A percentile compares a stretch with the other conserved stretches of the same genome.
Evolutionary conservation across 2,329 filamentous ascomycete species (phyloP).

Genomic region (Pyrenophora teres): DNA sequence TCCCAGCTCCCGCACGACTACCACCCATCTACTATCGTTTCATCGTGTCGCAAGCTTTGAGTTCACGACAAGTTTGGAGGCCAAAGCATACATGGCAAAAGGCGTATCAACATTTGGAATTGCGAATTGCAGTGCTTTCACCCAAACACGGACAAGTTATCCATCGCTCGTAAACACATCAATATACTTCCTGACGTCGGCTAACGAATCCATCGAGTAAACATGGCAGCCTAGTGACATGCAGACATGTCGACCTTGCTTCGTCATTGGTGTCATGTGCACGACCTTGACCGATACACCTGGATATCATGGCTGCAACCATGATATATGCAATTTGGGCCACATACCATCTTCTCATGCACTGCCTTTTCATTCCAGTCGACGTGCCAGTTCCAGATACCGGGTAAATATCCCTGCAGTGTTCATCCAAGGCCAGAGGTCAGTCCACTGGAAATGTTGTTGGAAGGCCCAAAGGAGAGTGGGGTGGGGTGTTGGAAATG

Average conservation of each 20-base stretch:
- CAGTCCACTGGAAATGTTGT: slow-evolving; percentile 4
- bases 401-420: slow-evolving; percentile 10
- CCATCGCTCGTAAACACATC: no score
- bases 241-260: background rate
- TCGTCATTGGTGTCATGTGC: background rate
- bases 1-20: background rate
- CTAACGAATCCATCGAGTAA: no score
- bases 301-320: background rate
- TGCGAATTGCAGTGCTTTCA: no score
- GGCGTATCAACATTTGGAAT: background rate
- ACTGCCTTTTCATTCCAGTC: background rate
- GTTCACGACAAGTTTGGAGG: background rate
- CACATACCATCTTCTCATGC: background rate
- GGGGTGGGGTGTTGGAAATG: slow-evolving; percentile 3
- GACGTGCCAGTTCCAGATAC: slow-evolving; percentile 4
- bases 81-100: background rate
- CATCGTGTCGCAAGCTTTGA: background rate
- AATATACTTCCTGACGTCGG: no score
- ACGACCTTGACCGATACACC: background rate
- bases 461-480: no score
- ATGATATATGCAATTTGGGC: background rate
- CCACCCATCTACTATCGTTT: slow-evolving; percentile 1
- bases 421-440: background rate
- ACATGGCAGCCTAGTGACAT: background rate
- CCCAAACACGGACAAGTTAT: background rate